Percentiles rank a stretch among this genome's conserved stretches.
Evolutionary conservation across 1,139 yeast genomes (phyloP).

Genomic region (Hyphopichia khmerensis): DNA sequence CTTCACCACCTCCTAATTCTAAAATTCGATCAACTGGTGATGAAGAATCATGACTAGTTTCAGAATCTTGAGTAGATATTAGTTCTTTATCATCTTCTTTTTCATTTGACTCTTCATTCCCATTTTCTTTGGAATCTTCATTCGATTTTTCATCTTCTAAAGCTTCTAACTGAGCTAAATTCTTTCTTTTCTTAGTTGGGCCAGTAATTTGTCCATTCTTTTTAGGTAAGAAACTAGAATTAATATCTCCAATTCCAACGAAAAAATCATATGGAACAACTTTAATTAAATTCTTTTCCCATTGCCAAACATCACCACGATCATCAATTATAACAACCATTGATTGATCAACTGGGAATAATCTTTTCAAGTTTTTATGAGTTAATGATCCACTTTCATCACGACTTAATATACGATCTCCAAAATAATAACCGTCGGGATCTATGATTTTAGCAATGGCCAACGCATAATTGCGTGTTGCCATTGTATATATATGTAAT

Average conservation of each 20-base stretch:
- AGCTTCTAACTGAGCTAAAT: constrained; percentile 52
- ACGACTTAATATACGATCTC: constrained; percentile 86
- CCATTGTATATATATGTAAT: constrained; percentile 97
- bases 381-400: constrained; percentile 94
- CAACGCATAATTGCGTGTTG: constrained; percentile 92
- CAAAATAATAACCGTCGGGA: constrained; percentile 83
- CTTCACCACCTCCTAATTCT: constrained; percentile 51
- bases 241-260: constrained; percentile 97
- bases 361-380: constrained; percentile 81
- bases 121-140: no score
- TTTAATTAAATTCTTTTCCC: constrained; percentile 88
- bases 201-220: constrained; percentile 71
- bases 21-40: constrained; percentile 53
- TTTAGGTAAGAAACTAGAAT: constrained; percentile 86
- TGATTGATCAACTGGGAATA: constrained; percentile 94
- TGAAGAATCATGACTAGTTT: constrained; percentile 12
- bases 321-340: constrained; percentile 98
- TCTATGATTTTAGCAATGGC: constrained; percentile 90
- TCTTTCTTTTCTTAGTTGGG: constrained; percentile 60
- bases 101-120: constrained; percentile 10
- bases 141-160: constrained; percentile 12
- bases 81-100: constrained; percentile 15
- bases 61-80: constrained; percentile 6
- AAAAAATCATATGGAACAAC: constrained; percentile 96
- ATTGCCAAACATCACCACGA: constrained; percentile 98